Evolutionary conservation across 306 rosid species (phyloP).

Genomic region (Betula pendula): DNA sequence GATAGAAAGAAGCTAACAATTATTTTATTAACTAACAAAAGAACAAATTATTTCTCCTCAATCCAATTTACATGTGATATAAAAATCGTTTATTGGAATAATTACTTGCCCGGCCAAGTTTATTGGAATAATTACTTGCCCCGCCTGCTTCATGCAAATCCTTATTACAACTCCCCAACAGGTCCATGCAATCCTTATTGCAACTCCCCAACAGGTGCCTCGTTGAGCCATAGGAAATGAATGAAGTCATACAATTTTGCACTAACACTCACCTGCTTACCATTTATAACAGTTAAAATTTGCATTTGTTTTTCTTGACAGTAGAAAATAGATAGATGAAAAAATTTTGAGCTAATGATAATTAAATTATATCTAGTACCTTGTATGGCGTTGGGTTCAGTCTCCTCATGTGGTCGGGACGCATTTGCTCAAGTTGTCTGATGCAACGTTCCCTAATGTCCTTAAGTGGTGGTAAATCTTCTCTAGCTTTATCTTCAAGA

Average conservation of each 20-base stretch:
- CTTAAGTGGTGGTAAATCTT: constrained; percentile 63
- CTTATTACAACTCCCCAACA: too few species aligned
- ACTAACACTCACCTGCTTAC: constrained; percentile 84
- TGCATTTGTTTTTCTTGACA: not conserved
- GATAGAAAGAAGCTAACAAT: not conserved
- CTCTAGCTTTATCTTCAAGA: constrained; percentile 54
- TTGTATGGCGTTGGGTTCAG: constrained; percentile 97
- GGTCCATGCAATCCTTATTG: constrained; percentile 41
- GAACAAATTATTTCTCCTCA: not conserved
- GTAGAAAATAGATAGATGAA: not conserved
- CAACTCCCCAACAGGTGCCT: constrained; percentile 97
- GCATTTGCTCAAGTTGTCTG: constrained; percentile 81
- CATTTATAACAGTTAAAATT: not conserved
- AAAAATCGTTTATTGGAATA: not conserved
- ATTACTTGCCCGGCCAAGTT: not conserved
- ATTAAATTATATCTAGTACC: constrained; percentile 41
- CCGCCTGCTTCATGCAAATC: constrained; percentile 3
- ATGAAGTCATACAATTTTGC: constrained; percentile 83
- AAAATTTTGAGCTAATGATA: not conserved
- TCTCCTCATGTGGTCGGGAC: constrained; percentile 96
- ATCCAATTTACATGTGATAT: not conserved
- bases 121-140: not conserved
- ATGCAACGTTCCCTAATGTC: constrained; percentile 82
- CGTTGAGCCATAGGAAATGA: constrained; percentile 92
- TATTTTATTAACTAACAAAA: constrained; percentile 15